These are phyloP conservation scores for Sporothrix globosa DNA, from an alignment of 2,329 filamentous ascomycete species.

Conservation along the genomic window DNA sequence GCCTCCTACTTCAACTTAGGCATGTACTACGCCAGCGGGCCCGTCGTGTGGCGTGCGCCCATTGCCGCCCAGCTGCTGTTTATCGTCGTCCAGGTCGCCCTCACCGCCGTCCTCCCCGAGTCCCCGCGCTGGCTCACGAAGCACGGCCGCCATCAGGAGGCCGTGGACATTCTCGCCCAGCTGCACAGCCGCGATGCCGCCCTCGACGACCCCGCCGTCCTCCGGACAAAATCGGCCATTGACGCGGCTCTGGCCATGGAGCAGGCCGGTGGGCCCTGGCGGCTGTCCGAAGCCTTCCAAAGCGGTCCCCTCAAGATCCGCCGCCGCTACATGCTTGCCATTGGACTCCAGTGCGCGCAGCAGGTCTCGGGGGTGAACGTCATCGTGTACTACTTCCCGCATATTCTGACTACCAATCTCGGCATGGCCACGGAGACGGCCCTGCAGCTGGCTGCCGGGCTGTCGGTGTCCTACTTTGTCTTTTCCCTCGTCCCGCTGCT, in stretches of 20 bases:
- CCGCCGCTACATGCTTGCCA: slow-evolving; percentile 37
- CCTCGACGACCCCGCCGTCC: background rate
- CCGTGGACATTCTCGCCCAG: slow-evolving; percentile 49
- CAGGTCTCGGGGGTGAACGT: slow-evolving; percentile 44
- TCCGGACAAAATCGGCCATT: slow-evolving; percentile 44
- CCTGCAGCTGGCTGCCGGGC: slow-evolving; percentile 33
- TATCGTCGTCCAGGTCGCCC: slow-evolving; percentile 55
- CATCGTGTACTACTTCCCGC: slow-evolving; percentile 36
- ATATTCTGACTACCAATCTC: slow-evolving; percentile 35
- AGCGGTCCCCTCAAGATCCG: slow-evolving; percentile 42
- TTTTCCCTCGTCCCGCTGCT: slow-evolving; percentile 34
- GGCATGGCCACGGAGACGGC: slow-evolving; percentile 34
- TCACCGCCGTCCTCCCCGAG: slow-evolving; percentile 59
- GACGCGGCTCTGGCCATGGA: slow-evolving; percentile 60
- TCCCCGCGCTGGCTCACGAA: slow-evolving; percentile 53
- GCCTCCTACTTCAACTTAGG: slow-evolving; percentile 65
- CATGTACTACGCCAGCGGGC: slow-evolving; percentile 55
- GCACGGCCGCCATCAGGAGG: slow-evolving; percentile 50
- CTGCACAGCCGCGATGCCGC: slow-evolving; percentile 41
- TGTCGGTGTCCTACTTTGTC: slow-evolving; percentile 18
- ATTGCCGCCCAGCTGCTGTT: slow-evolving; percentile 62
- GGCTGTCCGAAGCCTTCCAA: background rate
- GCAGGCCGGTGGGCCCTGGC: slow-evolving; percentile 39
- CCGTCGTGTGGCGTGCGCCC: slow-evolving; percentile 63
- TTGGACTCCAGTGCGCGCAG: slow-evolving; percentile 45